Percentiles rank a stretch among this genome's conserved stretches.
Conservation (phyloP, 2,329 filamentous ascomycete species). For the Monilinia fructicola region DNA sequence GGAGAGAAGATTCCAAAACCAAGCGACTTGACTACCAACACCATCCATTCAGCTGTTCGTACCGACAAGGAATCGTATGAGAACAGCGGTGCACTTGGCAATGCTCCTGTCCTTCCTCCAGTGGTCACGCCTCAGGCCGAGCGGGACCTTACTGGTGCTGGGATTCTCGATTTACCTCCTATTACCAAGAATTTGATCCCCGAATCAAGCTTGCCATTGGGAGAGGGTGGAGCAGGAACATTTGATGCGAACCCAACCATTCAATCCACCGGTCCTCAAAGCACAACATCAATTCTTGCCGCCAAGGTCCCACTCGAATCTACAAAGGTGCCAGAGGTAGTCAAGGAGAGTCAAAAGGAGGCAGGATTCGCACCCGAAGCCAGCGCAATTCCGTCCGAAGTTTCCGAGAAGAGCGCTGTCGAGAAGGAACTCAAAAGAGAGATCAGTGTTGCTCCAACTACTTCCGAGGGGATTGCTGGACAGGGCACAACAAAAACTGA, state of each 20-base stretch:
- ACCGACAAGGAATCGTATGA: slow-evolving; percentile 86
- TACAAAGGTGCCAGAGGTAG: slow-evolving; percentile 57
- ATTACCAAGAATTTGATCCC: slow-evolving; percentile 68
- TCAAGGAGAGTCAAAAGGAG: slow-evolving; percentile 70
- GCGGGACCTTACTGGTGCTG: slow-evolving; percentile 38
- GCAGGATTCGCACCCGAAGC: slow-evolving; percentile 66
- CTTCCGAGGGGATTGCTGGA: slow-evolving; percentile 56
- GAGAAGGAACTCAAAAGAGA: slow-evolving; percentile 70
- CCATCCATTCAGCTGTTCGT: slow-evolving; percentile 68
- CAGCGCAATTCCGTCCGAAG: slow-evolving; percentile 62
- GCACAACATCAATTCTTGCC: slow-evolving; percentile 46
- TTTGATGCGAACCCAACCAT: slow-evolving; percentile 55
- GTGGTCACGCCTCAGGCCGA: slow-evolving; percentile 46
- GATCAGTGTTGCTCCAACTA: slow-evolving; percentile 59
- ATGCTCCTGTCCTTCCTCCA: slow-evolving; percentile 38
- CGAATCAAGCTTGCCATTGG: slow-evolving; percentile 76
- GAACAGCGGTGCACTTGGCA: slow-evolving; percentile 63
- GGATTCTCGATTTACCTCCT: slow-evolving; percentile 53
- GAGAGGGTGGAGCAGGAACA: slow-evolving; percentile 45
- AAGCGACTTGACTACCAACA: slow-evolving; percentile 63
- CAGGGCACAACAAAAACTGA: slow-evolving; percentile 55
- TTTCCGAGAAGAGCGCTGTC: slow-evolving; percentile 68
- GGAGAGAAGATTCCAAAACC: slow-evolving; percentile 77
- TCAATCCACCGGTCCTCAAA: slow-evolving; percentile 50
- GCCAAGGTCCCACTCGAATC: slow-evolving; percentile 47